Evolutionary conservation across 352 stramenopile species (phyloP).

Genomic region (Phytophthora capsici): DNA sequence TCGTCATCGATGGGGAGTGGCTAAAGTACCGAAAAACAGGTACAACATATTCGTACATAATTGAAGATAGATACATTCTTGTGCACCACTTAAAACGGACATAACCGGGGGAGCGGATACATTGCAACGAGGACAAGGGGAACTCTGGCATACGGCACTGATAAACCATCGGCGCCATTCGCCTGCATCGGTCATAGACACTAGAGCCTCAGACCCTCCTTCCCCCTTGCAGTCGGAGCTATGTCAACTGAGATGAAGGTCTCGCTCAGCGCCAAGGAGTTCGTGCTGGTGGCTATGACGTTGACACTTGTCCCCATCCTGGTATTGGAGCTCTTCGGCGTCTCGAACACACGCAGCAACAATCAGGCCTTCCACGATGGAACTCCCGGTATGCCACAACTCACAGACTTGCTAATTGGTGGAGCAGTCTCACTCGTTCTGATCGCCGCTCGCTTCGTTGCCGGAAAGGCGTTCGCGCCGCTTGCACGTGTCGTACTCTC

Average conservation of each 20-base stretch:
- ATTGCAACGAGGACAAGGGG: slow-evolving; percentile 7
- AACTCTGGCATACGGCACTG: slow-evolving; percentile 10
- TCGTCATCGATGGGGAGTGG: slow-evolving; percentile 9
- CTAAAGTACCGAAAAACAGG: not conserved
- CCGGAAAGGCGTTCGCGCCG: slow-evolving; percentile 46
- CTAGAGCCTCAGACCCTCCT: not conserved
- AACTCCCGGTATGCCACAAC: slow-evolving; percentile 53
- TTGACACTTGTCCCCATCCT: slow-evolving; percentile 69
- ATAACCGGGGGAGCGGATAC: slow-evolving; percentile 16
- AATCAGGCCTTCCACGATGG: slow-evolving; percentile 33
- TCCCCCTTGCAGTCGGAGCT: slow-evolving; percentile 4
- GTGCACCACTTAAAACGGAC: not conserved
- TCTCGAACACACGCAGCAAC: slow-evolving; percentile 48
- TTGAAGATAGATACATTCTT: slow-evolving; percentile 6
- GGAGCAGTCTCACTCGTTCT: slow-evolving; percentile 44
- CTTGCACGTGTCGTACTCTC: slow-evolving; percentile 55
- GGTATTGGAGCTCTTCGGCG: slow-evolving; percentile 54
- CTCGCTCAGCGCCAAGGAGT: slow-evolving; percentile 63
- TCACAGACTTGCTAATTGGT: slow-evolving; percentile 46
- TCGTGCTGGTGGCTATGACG: slow-evolving; percentile 62
- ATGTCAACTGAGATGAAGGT: slow-evolving; percentile 72
- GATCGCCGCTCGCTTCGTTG: slow-evolving; percentile 48
- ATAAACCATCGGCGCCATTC: slow-evolving; percentile 16
- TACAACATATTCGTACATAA: slow-evolving; percentile 1
- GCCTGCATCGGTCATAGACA: slow-evolving; percentile 13